phyloP scores from a whole-genome alignment of 2,329 filamentous ascomycete species.

The Nigrospora oryzae region DNA sequence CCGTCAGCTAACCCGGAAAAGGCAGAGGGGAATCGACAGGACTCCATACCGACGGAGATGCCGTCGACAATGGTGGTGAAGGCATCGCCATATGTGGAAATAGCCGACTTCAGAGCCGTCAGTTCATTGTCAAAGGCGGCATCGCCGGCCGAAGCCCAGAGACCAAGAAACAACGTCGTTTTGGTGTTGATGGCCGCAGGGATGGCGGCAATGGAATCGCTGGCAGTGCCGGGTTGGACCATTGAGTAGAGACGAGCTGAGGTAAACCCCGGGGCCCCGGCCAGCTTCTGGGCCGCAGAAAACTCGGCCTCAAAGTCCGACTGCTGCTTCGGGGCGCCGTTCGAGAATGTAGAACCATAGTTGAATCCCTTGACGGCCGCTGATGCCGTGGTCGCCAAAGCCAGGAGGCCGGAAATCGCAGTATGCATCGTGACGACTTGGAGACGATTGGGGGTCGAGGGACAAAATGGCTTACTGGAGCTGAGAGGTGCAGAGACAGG shows the following conservation, averaged over 20 bases:
- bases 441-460: neutral
- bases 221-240: constrained; percentile 59
- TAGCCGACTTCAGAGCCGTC: constrained; percentile 59
- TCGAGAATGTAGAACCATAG: constrained; percentile 56
- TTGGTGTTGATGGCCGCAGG: constrained; percentile 75
- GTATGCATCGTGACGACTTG: constrained; percentile 12
- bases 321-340: constrained; percentile 50
- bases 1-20: too few relatives aligned
- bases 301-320: constrained; percentile 64
- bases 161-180: constrained; percentile 69
- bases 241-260: constrained; percentile 70
- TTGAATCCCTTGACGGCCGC: constrained; percentile 59
- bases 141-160: constrained; percentile 70
- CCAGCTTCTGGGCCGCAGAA: constrained; percentile 53
- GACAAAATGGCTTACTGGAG: neutral
- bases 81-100: constrained; percentile 56
- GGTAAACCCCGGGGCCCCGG: constrained; percentile 57
- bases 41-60: constrained; percentile 66
- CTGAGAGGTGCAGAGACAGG: too few relatives aligned
- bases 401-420: constrained; percentile 13
- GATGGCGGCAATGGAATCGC: constrained; percentile 38
- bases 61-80: constrained; percentile 64
- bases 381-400: constrained; percentile 28
- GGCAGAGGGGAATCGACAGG: too few relatives aligned
- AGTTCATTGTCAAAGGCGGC: constrained; percentile 64